Percentiles rank a stretch among this genome's conserved stretches.
Conservation (phyloP, 164 flowering plant genomes). For the Tinospora cordifolia region DNA sequence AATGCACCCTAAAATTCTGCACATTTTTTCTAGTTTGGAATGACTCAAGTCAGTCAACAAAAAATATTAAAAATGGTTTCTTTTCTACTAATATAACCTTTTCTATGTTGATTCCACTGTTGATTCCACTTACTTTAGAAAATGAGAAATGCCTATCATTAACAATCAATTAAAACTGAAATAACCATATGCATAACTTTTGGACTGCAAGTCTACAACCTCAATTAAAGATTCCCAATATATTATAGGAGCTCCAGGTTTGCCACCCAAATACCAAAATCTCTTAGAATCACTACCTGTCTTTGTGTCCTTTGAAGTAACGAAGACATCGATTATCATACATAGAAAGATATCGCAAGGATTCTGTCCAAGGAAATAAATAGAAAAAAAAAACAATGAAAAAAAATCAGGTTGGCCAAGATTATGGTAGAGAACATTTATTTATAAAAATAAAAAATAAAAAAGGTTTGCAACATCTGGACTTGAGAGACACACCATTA, state of each 20-base stretch:
- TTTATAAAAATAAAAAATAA: too few relatives aligned
- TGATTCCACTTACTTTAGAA: too few relatives aligned
- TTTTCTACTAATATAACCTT: not conserved
- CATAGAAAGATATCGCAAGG: slow-evolving; percentile 86
- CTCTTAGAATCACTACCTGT: slow-evolving; percentile 47
- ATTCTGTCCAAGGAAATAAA: slow-evolving; percentile 43
- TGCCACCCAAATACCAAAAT: not conserved
- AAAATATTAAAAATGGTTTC: not conserved
- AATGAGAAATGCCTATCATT: too few relatives aligned
- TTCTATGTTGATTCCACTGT: not conserved
- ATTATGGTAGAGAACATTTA: slow-evolving; percentile 1
- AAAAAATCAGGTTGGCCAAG: not conserved
- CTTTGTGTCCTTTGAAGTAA: slow-evolving; percentile 94
- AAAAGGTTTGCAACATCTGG: not conserved
- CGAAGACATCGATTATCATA: slow-evolving; percentile 95
- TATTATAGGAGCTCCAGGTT: not conserved
- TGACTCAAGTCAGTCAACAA: not conserved
- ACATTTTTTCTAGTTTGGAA: not conserved
- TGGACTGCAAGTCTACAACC: not conserved
- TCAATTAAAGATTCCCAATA: not conserved
- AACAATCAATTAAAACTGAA: too few relatives aligned
- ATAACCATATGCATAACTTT: not conserved
- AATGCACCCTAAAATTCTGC: not conserved
- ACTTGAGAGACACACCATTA: slow-evolving; percentile 45
- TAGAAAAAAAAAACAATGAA: slow-evolving; percentile 5